Conservation (phyloP, 768 basidiomycete genomes). For the Boletus rubropictus region DNA sequence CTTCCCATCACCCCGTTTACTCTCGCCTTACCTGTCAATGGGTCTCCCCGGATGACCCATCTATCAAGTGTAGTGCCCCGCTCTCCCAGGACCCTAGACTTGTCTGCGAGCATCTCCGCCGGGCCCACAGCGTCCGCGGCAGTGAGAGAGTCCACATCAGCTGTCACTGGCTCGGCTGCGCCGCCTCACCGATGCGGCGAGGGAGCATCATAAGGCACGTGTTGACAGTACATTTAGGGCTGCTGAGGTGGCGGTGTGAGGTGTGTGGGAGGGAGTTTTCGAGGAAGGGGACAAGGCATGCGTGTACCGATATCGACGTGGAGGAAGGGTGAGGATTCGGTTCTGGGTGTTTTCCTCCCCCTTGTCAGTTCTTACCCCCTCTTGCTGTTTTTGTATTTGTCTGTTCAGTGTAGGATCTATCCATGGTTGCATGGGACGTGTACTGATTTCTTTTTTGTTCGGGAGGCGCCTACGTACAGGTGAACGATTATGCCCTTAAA, state of each 20-base stretch:
- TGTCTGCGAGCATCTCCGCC: conserved; percentile 10
- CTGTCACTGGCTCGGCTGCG: conserved; percentile 16
- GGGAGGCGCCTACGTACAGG: too few species aligned
- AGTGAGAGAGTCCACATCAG: conserved; percentile 10
- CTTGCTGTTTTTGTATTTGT: too few species aligned
- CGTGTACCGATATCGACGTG: not conserved
- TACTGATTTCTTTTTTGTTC: too few species aligned
- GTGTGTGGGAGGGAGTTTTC: conserved; percentile 13
- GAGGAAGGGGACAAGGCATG: conserved; percentile 12
- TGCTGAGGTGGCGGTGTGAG: conserved; percentile 14
- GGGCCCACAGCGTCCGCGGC: conserved; percentile 11
- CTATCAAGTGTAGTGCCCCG: not conserved
- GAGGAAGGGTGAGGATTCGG: not conserved
- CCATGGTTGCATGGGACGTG: too few species aligned
- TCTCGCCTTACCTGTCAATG: conserved; percentile 8
- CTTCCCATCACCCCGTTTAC: too few species aligned
- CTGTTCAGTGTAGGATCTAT: not conserved
- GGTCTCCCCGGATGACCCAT: not conserved
- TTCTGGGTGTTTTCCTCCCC: too few species aligned
- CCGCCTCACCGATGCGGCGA: conserved; percentile 11
- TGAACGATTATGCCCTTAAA: too few species aligned
- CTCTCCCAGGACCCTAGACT: conserved; percentile 4
- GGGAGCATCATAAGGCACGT: conserved; percentile 20
- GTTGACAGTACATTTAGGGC: conserved; percentile 11
- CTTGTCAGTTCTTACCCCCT: too few species aligned